phyloP scores from a whole-genome alignment of 2,329 filamentous ascomycete genomes.

The Diatrype stigma region DNA sequence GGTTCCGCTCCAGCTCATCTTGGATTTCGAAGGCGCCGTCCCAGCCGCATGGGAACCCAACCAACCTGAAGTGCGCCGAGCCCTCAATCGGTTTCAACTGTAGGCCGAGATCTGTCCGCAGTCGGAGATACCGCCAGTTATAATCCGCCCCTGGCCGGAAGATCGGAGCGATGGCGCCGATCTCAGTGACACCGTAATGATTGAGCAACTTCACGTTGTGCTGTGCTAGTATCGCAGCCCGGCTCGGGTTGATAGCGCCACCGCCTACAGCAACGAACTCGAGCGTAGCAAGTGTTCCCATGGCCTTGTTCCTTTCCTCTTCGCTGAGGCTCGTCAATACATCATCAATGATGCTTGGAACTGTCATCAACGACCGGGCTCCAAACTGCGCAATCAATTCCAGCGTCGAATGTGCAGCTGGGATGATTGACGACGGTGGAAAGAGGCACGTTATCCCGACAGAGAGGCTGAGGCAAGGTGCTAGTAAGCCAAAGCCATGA shows the following conservation, averaged over 20 bases:
- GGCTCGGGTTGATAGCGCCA: slow-evolving; percentile 22
- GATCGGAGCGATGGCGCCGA: slow-evolving; percentile 29
- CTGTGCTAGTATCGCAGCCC: slow-evolving; percentile 18
- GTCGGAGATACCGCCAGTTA: slow-evolving; percentile 27
- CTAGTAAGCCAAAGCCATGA: slow-evolving; percentile 30
- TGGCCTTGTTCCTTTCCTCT: slow-evolving; percentile 4
- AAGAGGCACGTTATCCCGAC: slow-evolving; percentile 26
- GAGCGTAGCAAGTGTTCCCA: slow-evolving; percentile 13
- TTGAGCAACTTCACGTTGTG: slow-evolving; percentile 27
- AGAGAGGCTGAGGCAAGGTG: slow-evolving; percentile 25
- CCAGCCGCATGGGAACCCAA: slow-evolving; percentile 25
- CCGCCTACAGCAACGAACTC: slow-evolving; percentile 31
- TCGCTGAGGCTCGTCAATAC: slow-evolving; percentile 13
- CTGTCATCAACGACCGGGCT: slow-evolving; percentile 28
- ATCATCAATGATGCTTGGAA: slow-evolving; percentile 31
- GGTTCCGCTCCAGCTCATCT: slow-evolving; percentile 28
- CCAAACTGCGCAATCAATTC: slow-evolving; percentile 17
- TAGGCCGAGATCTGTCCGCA: slow-evolving; percentile 28
- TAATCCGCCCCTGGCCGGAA: slow-evolving; percentile 28
- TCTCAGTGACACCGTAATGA: slow-evolving; percentile 32
- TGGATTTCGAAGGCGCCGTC: slow-evolving; percentile 25
- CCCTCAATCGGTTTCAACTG: slow-evolving; percentile 17
- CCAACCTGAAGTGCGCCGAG: slow-evolving; percentile 19
- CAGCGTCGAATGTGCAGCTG: slow-evolving; percentile 18
- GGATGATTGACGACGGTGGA: slow-evolving; percentile 22